phyloP scores from a whole-genome alignment of 257 asterid species.

The Fraxinus cuspidata region DNA sequence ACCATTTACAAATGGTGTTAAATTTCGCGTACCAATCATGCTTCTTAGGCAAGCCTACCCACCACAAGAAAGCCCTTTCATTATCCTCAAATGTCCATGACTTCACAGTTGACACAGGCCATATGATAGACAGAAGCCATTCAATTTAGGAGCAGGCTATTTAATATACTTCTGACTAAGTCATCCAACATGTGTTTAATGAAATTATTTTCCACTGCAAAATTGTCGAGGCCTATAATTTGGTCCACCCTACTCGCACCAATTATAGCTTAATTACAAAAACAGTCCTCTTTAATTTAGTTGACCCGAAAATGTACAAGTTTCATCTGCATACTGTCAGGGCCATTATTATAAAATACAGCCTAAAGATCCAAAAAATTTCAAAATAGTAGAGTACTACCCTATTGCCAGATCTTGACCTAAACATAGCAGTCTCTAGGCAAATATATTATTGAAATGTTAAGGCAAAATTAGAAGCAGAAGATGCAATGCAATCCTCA shows the following conservation, averaged over 20 bases:
- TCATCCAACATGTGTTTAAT: constrained; percentile 19
- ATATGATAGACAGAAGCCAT: constrained; percentile 32
- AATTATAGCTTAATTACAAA: constrained; percentile 21
- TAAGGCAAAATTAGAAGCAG: background rate
- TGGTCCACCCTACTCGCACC: background rate
- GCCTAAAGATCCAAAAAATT: constrained; percentile 10
- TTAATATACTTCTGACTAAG: constrained; percentile 20
- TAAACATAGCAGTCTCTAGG: background rate
- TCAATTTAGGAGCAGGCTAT: constrained; percentile 27
- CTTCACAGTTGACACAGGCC: constrained; percentile 6
- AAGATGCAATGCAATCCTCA: background rate
- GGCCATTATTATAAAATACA: constrained; percentile 14
- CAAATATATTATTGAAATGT: background rate
- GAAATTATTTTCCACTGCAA: constrained; percentile 19
- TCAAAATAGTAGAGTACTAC: background rate
- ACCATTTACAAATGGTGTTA: background rate
- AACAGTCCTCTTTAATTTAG: constrained; percentile 23
- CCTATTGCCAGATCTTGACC: constrained; percentile 10
- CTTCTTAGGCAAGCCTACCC: background rate
- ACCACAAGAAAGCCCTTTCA: background rate
- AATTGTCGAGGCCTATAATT: constrained; percentile 11
- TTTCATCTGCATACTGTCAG: constrained; percentile 16
- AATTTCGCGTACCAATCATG: background rate
- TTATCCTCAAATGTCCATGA: background rate
- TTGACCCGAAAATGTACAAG: constrained; percentile 20